Evolutionary conservation across 2,329 filamentous ascomycete species (phyloP).

Genomic region (Tolypocladium guangdongense): DNA sequence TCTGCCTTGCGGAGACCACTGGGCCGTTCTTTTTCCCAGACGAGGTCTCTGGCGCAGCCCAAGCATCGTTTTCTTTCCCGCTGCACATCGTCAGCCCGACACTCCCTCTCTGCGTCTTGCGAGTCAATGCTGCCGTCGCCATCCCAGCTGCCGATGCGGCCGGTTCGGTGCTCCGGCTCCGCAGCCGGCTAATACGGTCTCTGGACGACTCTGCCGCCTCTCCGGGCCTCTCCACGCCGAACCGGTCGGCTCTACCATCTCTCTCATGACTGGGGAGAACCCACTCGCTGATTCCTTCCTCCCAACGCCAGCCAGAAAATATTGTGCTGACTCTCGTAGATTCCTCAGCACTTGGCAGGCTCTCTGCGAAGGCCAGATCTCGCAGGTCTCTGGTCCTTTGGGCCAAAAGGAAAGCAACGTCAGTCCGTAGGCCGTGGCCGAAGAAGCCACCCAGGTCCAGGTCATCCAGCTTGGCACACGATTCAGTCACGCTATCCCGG

Average conservation of each 20-base stretch:
- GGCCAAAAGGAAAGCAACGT: conserved; percentile 40
- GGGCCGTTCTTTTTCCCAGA: neutral
- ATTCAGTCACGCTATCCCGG: conserved; percentile 23
- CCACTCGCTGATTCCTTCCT: conserved; percentile 31
- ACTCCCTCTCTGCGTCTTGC: neutral
- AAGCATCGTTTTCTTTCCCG: neutral
- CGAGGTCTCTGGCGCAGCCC: neutral
- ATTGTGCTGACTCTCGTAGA: conserved; percentile 9
- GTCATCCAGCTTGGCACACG: conserved; percentile 29
- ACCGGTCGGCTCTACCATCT: neutral
- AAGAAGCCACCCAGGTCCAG: conserved; percentile 21
- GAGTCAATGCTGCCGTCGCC: neutral
- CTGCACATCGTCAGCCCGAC: neutral
- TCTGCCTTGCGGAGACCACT: neutral
- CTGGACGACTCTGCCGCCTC: neutral
- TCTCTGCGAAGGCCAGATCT: conserved; percentile 44
- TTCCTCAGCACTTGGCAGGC: conserved; percentile 14
- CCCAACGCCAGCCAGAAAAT: conserved; percentile 28
- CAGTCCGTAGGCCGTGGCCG: conserved; percentile 27
- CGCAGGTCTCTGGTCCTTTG: conserved; percentile 40
- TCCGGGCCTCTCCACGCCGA: neutral
- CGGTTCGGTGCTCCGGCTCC: neutral
- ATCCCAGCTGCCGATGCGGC: neutral
- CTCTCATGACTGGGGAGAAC: conserved; percentile 13
- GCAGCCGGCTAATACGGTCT: neutral